Percentiles rank a stretch among this genome's conserved stretches.
Evolutionary conservation across 2,329 filamentous ascomycete genomes (phyloP).

Genomic region (Aspergillus persii): DNA sequence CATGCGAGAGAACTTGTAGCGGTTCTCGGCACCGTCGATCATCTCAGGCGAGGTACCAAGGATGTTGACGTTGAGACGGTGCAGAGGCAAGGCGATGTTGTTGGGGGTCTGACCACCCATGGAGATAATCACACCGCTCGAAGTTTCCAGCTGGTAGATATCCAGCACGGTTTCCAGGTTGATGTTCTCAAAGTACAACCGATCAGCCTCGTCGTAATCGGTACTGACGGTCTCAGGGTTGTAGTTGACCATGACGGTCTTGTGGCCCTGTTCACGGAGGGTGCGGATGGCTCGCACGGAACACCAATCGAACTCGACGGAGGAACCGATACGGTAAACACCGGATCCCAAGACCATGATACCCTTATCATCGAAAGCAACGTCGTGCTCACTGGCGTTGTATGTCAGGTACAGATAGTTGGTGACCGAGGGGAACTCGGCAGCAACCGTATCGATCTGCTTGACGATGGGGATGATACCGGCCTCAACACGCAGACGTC

Average conservation of each 20-base stretch:
- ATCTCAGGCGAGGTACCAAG: conserved; percentile 96
- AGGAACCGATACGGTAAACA: conserved; percentile 95
- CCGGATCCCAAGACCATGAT: conserved; percentile 96
- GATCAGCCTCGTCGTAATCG: conserved; percentile 92
- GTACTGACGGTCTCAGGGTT: conserved; percentile 89
- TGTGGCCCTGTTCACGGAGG: conserved; percentile 76
- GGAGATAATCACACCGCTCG: conserved; percentile 82
- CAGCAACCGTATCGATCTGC: conserved; percentile 97
- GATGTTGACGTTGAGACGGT: conserved; percentile 86
- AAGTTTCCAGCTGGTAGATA: conserved; percentile 84
- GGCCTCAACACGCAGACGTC: conserved; percentile 77
- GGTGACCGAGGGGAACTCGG: conserved; percentile 89
- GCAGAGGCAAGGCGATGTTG: conserved; percentile 89
- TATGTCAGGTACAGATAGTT: conserved; percentile 98
- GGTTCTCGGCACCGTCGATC: conserved; percentile 96
- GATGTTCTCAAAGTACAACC: conserved; percentile 95
- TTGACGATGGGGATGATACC: conserved; percentile 88
- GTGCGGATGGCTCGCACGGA: conserved; percentile 93
- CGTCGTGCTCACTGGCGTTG: conserved; percentile 82
- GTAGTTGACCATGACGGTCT: conserved; percentile 95
- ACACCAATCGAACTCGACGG: conserved; percentile 99
- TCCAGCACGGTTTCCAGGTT: conserved; percentile 86
- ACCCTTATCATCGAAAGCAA: conserved; percentile 82
- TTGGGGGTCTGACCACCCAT: conserved; percentile 98
- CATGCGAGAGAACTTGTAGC: conserved; percentile 99